Evolutionary conservation across 495 filamentous ascomycete genomes (phyloP), one percentile per base, ranked within the genome.

Genomic region (Tuber brumale): DNA sequence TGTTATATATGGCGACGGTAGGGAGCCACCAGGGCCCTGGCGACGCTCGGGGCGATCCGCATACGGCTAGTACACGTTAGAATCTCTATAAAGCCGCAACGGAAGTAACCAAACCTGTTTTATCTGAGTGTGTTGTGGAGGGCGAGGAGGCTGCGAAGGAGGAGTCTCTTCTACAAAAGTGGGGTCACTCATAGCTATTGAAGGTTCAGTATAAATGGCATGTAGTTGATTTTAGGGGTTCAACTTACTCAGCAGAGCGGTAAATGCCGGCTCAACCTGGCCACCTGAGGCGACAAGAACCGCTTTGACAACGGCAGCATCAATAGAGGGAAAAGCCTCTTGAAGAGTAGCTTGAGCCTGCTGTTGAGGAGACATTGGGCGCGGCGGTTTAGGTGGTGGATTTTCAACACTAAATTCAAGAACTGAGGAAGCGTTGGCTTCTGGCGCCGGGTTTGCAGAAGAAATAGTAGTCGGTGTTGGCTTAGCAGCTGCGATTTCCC

Each of bases 261-360:
- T 95, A 86, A 98, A 98, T 57, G 95, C 95, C 19, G 94, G 92
- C 83, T 99, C 95, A 69, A 99, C 90, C 79, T 91, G 89, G 69
- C 93, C 95, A 77, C 91, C 88, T 83, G 95, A 97, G 14, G 95
- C 95, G 19, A 86, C 85, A 74, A 99, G 85, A 14, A 99, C 92
- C 23, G 95, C 95, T 84, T 91, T 96, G 81, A 98, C 89, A 31
- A 99, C 94, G 37, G 88, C 82, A 19, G 86, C 83, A 72, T 99
- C 95, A 78, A 98, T 91, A 73, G 85, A 86, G 3, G 95, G 95
- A 82, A 99, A 99, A 1, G 95, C 96, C 84, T 99, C 95, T 81
- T 92, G 93, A 45, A 99, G 88, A 37, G 93, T 98, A 79, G 89
- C 90, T 84, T 95, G 92, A 37, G 93, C 93, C 85, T 95, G 90